Evolutionary conservation across 2,329 filamentous ascomycete genomes (phyloP).

Genomic region (Penicillium sp.): DNA sequence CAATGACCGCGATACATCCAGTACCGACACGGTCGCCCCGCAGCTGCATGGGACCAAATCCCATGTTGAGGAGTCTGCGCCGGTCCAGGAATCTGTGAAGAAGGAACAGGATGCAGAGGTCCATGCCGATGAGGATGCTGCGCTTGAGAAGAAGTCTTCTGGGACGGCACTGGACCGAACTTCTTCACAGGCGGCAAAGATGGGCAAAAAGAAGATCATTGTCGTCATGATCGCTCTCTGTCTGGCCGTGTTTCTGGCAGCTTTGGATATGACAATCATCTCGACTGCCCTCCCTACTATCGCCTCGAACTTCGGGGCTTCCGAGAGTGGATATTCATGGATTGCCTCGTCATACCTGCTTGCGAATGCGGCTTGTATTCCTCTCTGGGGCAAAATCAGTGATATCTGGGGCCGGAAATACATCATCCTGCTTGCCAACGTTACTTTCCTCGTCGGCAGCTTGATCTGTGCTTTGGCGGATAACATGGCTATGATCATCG

Average conservation of each 20-base stretch:
- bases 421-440: constrained; percentile 56
- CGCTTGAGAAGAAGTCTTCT: constrained; percentile 15
- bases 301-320: constrained; percentile 40
- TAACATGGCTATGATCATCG: constrained; percentile 60
- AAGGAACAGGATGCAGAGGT: constrained; percentile 4
- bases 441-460: constrained; percentile 59
- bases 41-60: constrained; percentile 9
- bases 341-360: constrained; percentile 47
- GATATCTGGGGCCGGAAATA: constrained; percentile 66
- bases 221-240: constrained; percentile 43
- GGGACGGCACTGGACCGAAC: constrained; percentile 29
- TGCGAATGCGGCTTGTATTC: constrained; percentile 48
- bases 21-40: constrained; percentile 12
- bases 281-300: constrained; percentile 46
- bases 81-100: constrained; percentile 3
- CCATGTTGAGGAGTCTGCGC: constrained; percentile 1
- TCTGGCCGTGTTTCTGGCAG: constrained; percentile 57
- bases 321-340: constrained; percentile 46
- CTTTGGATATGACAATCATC: constrained; percentile 53
- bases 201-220: constrained; percentile 40
- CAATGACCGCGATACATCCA: constrained; percentile 10
- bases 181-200: constrained; percentile 36
- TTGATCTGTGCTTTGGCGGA: constrained; percentile 56
- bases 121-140: constrained; percentile 13
- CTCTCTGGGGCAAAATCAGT: constrained; percentile 59